Conservation (phyloP, 2,329 filamentous ascomycete genomes). For the Ceratocystis colombiana region DNA sequence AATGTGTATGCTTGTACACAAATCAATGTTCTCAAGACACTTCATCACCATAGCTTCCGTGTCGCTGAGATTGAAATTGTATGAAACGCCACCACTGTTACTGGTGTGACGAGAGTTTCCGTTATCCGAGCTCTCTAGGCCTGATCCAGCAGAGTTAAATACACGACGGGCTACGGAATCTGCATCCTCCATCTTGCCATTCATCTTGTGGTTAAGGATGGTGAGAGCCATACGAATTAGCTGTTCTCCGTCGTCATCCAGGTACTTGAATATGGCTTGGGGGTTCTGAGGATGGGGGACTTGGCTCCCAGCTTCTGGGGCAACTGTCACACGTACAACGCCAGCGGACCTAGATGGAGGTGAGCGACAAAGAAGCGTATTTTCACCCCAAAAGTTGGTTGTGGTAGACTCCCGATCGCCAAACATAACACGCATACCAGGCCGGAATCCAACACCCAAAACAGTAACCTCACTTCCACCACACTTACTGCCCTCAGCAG, state of each 20-base stretch:
- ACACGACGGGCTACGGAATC: conserved; percentile 53
- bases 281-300: conserved; percentile 33
- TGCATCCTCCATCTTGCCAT: conserved; percentile 51
- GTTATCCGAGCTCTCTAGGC: conserved; percentile 26
- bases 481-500: conserved; percentile 66
- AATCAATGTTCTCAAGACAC: conserved; percentile 67
- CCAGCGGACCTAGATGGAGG: conserved; percentile 60
- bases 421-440: conserved; percentile 72
- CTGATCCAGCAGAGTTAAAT: conserved; percentile 38
- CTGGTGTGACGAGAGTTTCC: conserved; percentile 31
- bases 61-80: conserved; percentile 38
- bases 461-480: conserved; percentile 83
- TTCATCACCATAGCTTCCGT: conserved; percentile 60
- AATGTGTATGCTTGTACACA: conserved; percentile 60
- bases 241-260: conserved; percentile 59
- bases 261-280: conserved; percentile 57
- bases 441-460: conserved; percentile 68
- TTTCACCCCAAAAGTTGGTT: conserved; percentile 71
- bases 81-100: conserved; percentile 38
- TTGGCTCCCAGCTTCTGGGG: conserved; percentile 28
- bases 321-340: conserved; percentile 55
- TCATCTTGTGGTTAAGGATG: conserved; percentile 55
- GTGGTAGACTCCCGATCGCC: conserved; percentile 55
- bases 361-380: conserved; percentile 67
- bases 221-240: conserved; percentile 58